phyloP scores from a whole-genome alignment of 169 alveolate species.

The Neospora caninum region DNA sequence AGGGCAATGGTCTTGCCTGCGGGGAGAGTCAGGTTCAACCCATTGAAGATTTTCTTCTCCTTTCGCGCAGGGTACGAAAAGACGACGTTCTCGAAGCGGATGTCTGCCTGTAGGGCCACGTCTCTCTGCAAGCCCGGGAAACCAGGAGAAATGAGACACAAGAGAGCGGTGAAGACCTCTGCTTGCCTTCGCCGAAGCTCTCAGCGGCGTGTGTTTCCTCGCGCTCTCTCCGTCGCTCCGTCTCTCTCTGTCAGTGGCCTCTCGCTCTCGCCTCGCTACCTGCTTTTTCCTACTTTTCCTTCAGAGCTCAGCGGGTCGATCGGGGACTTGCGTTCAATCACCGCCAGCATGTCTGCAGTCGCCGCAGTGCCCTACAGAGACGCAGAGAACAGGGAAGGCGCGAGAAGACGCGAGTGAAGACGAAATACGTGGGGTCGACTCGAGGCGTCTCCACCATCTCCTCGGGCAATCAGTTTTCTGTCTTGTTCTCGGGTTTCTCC shows the following conservation, averaged over 20 bases:
- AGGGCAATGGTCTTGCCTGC: slow-evolving; percentile 44
- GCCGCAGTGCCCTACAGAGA: slow-evolving; percentile 23
- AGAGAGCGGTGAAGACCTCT: too few relatives aligned
- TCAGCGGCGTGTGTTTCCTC: too few relatives aligned
- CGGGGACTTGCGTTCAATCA: background rate
- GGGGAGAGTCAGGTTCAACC: slow-evolving; percentile 26
- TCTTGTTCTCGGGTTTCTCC: too few relatives aligned
- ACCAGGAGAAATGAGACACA: background rate
- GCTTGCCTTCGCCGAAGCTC: too few relatives aligned
- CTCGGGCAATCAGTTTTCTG: too few relatives aligned
- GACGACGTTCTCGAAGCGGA: slow-evolving; percentile 35
- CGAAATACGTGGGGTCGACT: too few relatives aligned
- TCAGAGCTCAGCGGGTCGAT: slow-evolving; percentile 1
- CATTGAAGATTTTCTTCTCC: slow-evolving; percentile 25
- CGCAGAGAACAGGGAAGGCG: too few relatives aligned
- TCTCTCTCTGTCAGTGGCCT: background rate
- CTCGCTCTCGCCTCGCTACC: background rate
- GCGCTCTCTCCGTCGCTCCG: too few relatives aligned
- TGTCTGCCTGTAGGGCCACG: slow-evolving; percentile 24
- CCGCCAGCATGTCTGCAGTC: background rate
- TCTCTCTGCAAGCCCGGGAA: background rate
- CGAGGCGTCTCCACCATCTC: too few relatives aligned
- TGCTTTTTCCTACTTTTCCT: background rate
- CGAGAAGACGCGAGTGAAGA: too few relatives aligned
- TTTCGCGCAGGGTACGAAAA: slow-evolving; percentile 52